phyloP scores from a whole-genome alignment of 768 basidiomycete species.

The Lactarius pseudohatsudake region DNA sequence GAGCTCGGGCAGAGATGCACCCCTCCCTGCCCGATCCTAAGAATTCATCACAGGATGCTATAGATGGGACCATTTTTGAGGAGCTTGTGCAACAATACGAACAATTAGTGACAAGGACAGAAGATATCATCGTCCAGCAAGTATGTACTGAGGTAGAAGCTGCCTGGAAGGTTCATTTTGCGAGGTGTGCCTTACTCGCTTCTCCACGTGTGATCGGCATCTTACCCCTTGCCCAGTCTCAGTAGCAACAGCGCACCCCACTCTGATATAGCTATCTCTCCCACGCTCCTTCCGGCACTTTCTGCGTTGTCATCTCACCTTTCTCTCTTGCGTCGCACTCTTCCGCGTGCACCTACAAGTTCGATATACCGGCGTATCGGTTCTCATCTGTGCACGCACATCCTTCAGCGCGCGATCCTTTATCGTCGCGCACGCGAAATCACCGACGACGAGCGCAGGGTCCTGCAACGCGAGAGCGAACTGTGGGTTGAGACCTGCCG shows the following conservation, averaged over 20 bases:
- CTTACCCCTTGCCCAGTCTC: conserved; percentile 35
- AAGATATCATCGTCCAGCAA: conserved; percentile 85
- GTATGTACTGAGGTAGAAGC: conserved; percentile 79
- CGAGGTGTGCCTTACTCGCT: conserved; percentile 33
- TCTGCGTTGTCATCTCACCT: conserved; percentile 82
- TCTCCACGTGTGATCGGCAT: neutral
- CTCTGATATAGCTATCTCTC: conserved; percentile 54
- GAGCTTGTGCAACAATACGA: conserved; percentile 66
- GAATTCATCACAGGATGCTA: conserved; percentile 37
- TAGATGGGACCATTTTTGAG: conserved; percentile 76
- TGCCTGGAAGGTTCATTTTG: conserved; percentile 71
- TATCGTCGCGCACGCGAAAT: conserved; percentile 70
- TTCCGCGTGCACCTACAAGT: conserved; percentile 59
- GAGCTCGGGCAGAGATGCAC: conserved; percentile 50
- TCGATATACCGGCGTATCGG: conserved; percentile 75
- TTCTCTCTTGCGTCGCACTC: conserved; percentile 57
- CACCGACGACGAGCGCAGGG: conserved; percentile 55
- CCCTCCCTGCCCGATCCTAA: conserved; percentile 51
- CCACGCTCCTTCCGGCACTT: conserved; percentile 73
- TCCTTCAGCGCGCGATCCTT: conserved; percentile 79
- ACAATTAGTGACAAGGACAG: conserved; percentile 62
- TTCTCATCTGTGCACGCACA: conserved; percentile 67
- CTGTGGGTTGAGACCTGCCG: conserved; percentile 83
- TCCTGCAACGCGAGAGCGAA: conserved; percentile 68
- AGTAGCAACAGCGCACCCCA: conserved; percentile 34